A percentile compares a stretch with the other conserved stretches of the same genome.
Conservation (phyloP, 345 rosid genomes). For the Salix exigua region DNA sequence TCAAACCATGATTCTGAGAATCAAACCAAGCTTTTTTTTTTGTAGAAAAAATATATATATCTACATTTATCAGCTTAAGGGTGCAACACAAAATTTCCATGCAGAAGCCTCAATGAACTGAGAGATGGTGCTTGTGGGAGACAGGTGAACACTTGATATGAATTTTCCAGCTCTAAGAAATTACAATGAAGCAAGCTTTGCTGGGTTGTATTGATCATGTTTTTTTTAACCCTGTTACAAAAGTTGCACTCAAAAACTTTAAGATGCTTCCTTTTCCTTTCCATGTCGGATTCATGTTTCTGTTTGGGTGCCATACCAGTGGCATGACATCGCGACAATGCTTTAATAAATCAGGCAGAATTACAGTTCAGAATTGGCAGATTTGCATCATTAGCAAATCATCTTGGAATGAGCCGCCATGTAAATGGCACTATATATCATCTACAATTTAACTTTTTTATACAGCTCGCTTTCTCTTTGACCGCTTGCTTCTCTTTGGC, state of each 20-base stretch:
- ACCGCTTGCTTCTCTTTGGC: conserved; percentile 81
- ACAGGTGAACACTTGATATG: neutral
- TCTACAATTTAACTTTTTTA: conserved; percentile 36
- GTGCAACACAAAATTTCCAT: neutral
- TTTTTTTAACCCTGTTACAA: neutral
- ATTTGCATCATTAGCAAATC: conserved; percentile 15
- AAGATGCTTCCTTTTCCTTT: neutral
- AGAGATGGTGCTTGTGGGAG: neutral
- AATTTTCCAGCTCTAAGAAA: neutral
- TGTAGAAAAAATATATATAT: neutral
- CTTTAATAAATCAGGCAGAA: conserved; percentile 5
- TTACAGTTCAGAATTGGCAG: conserved; percentile 6
- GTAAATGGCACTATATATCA: conserved; percentile 41
- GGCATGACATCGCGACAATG: neutral
- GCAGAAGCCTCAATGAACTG: neutral
- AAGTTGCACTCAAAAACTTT: neutral
- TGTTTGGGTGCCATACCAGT: neutral
- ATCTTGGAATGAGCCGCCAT: conserved; percentile 30
- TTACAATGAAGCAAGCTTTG: neutral
- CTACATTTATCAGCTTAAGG: neutral
- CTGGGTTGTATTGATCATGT: neutral
- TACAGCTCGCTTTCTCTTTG: conserved; percentile 80
- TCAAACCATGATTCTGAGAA: neutral
- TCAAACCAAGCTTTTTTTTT: neutral
- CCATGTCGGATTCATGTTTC: neutral